A percentile compares a stretch with the other conserved stretches of the same genome.
These are phyloP conservation scores for Orbilia quercus DNA, from an alignment of 2,329 filamentous ascomycete species.

Conservation along the genomic window DNA sequence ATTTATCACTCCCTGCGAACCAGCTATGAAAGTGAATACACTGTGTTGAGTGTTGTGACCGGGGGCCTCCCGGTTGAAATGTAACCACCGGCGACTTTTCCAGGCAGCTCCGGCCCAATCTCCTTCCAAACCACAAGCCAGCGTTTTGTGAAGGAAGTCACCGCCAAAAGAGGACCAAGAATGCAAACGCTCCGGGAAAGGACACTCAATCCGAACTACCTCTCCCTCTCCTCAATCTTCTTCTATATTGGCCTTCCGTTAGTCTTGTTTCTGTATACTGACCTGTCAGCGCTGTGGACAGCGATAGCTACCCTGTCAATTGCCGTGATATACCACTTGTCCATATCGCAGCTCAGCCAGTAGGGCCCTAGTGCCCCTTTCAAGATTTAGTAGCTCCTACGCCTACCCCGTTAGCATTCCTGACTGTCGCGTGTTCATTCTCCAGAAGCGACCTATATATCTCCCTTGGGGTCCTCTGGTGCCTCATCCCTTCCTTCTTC, in stretches of 20 bases:
- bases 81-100: neutral
- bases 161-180: conserved; percentile 9
- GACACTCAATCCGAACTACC: conserved; percentile 23
- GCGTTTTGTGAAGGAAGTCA: conserved; percentile 31
- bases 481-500: conserved; percentile 36
- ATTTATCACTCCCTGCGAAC: too few species aligned
- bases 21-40: neutral
- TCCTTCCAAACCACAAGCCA: neutral
- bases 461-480: conserved; percentile 37
- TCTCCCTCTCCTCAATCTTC: conserved; percentile 20
- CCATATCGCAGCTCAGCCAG: conserved; percentile 30
- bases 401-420: conserved; percentile 12
- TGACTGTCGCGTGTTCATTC: conserved; percentile 13
- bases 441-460: conserved; percentile 50
- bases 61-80: neutral
- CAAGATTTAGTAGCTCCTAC: neutral
- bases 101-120: too few species aligned
- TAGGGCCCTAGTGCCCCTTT: conserved; percentile 41
- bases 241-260: conserved; percentile 31
- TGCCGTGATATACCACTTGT: conserved; percentile 17
- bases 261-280: conserved; percentile 30
- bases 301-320: conserved; percentile 12
- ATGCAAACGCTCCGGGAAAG: conserved; percentile 38
- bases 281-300: conserved; percentile 21
- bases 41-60: neutral